Base-by-base conservation (phyloP, 2,329 filamentous ascomycete species). In the Cladophialophora immunda region DNA sequence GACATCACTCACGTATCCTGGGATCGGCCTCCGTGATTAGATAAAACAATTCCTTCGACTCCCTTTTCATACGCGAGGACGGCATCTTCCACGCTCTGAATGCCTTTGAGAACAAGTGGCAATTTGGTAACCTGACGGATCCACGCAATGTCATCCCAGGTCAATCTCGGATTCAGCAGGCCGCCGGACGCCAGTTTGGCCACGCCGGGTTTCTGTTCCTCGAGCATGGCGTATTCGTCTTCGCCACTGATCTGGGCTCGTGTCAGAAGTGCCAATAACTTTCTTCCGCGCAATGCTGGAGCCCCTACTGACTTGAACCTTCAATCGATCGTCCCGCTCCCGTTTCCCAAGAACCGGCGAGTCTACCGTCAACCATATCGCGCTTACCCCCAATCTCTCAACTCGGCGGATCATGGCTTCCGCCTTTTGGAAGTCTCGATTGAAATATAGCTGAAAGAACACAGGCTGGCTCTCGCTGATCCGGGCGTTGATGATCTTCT, bases 11-110 rank as follows among this genome's bases (percentile, higher is more conserved):
- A 66, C 50, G 82, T 84, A 56, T 87, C 85, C 1, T 85, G 77
- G 2, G 85, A 84, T 27, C 86, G 78, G 4, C 86, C 86, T 17
- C 86, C 86, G 64, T 88, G 86, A 67, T 88, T 89, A 68, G 82
- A 86, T 34, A 88, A 68, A 64, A 87, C 73, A 53, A 88, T 84
- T 0, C 85, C 86, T 68, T 86, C 81, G 34, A 84, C 77, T 0
- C 84, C 84, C 60, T 81, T 76, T 45, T 83, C 75, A 65, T 83
- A 80, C 0, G 86, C 86, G 32, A 81, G 71, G 11, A 79, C 79
- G 0, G 86, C 86, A 71, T 89, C 86, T 36, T 84, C 84, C 0
- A 84, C 84, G 17, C 79, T 83, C 78, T 87, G 85, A 2, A 88
- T 80, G 0, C 86, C 86, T 73, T 88, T 87, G 32, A 87, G 68